Percentiles rank a stretch among this genome's conserved stretches.
These are phyloP conservation scores for Pleurotus citrinopileatus DNA, from an alignment of 768 basidiomycete species.

Conservation along the genomic window DNA sequence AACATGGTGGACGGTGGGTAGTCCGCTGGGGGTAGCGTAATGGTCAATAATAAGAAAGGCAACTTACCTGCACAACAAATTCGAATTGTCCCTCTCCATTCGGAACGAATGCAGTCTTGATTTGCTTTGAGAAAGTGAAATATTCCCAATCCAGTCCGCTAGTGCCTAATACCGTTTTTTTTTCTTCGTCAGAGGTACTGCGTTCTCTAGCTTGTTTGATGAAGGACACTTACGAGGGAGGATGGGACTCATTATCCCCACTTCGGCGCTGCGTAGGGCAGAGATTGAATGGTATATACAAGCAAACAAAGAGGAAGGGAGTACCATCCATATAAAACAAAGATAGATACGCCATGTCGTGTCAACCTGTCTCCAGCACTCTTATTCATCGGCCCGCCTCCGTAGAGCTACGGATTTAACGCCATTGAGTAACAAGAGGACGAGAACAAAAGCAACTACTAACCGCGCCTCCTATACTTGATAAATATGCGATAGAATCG, in stretches of 20 bases:
- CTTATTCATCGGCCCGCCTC: constrained; percentile 6
- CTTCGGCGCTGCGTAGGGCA: background rate
- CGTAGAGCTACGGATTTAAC: background rate
- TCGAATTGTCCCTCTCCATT: background rate
- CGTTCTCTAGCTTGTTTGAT: too few relatives aligned
- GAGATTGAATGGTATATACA: background rate
- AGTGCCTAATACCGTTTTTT: background rate
- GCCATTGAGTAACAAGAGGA: background rate
- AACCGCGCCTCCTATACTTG: background rate
- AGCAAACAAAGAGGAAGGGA: background rate
- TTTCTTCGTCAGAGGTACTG: background rate
- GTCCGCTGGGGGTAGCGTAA: background rate
- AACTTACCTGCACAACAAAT: constrained; percentile 4
- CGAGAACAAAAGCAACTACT: background rate
- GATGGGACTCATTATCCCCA: background rate
- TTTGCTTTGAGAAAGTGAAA: constrained; percentile 7
- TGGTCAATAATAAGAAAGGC: background rate
- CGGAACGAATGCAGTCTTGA: background rate
- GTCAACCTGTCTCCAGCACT: constrained; percentile 1
- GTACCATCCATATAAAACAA: background rate
- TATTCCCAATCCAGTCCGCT: background rate
- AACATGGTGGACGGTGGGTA: constrained; percentile 8
- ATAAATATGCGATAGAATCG: constrained; percentile 13
- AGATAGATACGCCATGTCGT: background rate
- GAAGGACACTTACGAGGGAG: background rate